A percentile compares a stretch with the other conserved stretches of the same genome.
Evolutionary conservation across 2,329 filamentous ascomycete species (phyloP).

Genomic region (Colletotrichum truncatum): DNA sequence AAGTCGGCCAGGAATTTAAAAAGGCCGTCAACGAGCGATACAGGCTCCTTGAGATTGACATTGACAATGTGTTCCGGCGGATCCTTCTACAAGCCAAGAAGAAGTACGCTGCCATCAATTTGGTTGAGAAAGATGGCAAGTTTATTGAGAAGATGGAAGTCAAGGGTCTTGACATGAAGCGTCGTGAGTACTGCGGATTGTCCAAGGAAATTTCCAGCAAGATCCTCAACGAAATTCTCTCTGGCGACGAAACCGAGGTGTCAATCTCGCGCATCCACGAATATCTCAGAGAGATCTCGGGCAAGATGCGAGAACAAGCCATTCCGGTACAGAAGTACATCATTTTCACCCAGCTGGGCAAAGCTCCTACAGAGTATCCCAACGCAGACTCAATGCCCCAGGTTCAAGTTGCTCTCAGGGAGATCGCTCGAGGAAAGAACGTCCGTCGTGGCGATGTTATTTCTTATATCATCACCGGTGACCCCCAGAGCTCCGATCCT

Average conservation of each 20-base stretch:
- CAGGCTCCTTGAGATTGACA: slow-evolving; percentile 93
- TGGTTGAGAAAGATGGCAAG: slow-evolving; percentile 88
- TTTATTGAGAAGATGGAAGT: slow-evolving; percentile 96
- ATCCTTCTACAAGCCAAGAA: slow-evolving; percentile 97
- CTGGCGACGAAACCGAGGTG: slow-evolving; percentile 89
- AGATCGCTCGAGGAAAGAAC: slow-evolving; percentile 85
- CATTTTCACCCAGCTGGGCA: slow-evolving; percentile 97
- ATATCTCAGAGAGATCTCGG: slow-evolving; percentile 84
- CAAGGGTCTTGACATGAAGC: slow-evolving; percentile 97
- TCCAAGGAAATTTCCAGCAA: slow-evolving; percentile 94
- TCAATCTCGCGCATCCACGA: slow-evolving; percentile 93
- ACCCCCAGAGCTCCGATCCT: slow-evolving; percentile 71
- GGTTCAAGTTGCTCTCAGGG: slow-evolving; percentile 91
- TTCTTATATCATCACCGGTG: slow-evolving; percentile 89
- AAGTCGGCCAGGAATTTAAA: slow-evolving; percentile 95
- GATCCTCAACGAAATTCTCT: slow-evolving; percentile 93
- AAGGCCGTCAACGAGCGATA: slow-evolving; percentile 94
- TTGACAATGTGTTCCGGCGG: slow-evolving; percentile 95
- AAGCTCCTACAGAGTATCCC: slow-evolving; percentile 91
- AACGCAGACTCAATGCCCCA: slow-evolving; percentile 96
- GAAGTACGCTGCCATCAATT: slow-evolving; percentile 97
- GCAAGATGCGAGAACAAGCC: slow-evolving; percentile 83
- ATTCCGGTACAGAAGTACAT: slow-evolving; percentile 89
- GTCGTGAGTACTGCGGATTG: slow-evolving; percentile 94
- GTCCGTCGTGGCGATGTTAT: slow-evolving; percentile 96